Evolutionary conservation across 1,139 yeast species (phyloP), one percentile per base, ranked within the genome.

Genomic region (Saccharomycopsis hybrid): DNA sequence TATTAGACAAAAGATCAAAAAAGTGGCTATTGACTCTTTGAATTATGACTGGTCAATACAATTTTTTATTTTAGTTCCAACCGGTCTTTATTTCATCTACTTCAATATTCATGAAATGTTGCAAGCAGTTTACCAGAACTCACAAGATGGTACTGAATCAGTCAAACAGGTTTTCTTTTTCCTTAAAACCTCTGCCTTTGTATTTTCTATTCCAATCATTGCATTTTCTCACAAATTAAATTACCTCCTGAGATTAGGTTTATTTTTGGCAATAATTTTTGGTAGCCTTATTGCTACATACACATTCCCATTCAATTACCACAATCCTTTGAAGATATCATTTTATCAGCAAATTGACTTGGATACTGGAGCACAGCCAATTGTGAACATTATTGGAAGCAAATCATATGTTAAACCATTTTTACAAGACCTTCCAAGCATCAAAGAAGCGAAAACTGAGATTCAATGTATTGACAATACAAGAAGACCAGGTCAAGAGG

Each of bases 1-100:
- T n/a, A n/a, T n/a, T n/a, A 24, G 40, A 35, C 33, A 56, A 18
- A 60, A 57, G 13, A 42, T 61, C 33, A 62, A 60, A 42, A 51
- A 55, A 2, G 58, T 62, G 2, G 65, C 71, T 30, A 60, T 63
- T 36, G 73, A 74, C 49, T 72, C 77, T 4, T 72, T 73, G 54
- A 73, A 82, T 44, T 87, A 84, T 62, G 95, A 85, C 59, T 88
- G 96, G 96, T 73, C 82, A 5, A 58, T 86, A 29, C 96, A 88
- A 64, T 86, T 78, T 58, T 58, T 85, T 32, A 56, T 82, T 3
- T 64, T 82, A 35, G 86, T 82, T 5, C 95, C 96, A 3, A 47
- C 85, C n/a, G 70, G 82, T 0, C 68, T 80, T 1, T 72, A 76
- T 43, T 56, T 82, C 31, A 60, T 80, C 18, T 78, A 74, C 57